Conservation (phyloP, 371 early-diverging fungal species). For the Circinella umbellata region DNA sequence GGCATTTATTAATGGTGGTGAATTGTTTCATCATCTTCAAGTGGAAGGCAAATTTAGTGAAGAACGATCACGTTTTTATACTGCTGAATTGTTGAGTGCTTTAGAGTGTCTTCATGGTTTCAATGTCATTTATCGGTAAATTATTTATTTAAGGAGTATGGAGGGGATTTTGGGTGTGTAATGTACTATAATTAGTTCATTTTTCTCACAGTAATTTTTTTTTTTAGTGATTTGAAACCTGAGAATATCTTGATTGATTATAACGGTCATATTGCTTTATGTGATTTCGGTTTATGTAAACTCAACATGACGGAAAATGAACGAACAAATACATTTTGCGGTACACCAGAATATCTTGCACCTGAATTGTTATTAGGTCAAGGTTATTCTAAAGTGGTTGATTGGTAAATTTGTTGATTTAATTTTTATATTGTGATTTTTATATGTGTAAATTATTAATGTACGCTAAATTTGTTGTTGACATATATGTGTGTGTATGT, state of each 20-base stretch:
- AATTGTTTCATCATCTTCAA: conserved; percentile 91
- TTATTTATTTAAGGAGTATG: background rate
- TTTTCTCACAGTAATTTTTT: background rate
- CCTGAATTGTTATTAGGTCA: conserved; percentile 94
- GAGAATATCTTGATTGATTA: conserved; percentile 97
- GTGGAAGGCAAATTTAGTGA: conserved; percentile 76
- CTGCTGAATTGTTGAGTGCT: conserved; percentile 79
- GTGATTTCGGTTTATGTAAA: conserved; percentile 98
- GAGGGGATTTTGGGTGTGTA: background rate
- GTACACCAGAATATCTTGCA: conserved; percentile 99
- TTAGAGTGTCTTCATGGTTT: conserved; percentile 89
- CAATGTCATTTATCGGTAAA: conserved; percentile 83
- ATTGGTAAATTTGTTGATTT: conserved; percentile 64
- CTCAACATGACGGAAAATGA: conserved; percentile 92
- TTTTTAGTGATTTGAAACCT: conserved; percentile 87
- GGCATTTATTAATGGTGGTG: conserved; percentile 95
- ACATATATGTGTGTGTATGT: no score
- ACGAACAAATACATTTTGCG: conserved; percentile 96
- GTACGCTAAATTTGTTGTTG: no score
- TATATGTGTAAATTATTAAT: background rate
- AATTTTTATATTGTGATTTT: no score
- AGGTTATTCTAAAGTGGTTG: conserved; percentile 94
- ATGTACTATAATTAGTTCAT: background rate
- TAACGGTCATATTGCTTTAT: conserved; percentile 96
- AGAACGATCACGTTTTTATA: conserved; percentile 71